These are phyloP conservation scores for Cupressus sempervirens DNA, from an alignment of 75 land plant genomes.

Conservation along the genomic window DNA sequence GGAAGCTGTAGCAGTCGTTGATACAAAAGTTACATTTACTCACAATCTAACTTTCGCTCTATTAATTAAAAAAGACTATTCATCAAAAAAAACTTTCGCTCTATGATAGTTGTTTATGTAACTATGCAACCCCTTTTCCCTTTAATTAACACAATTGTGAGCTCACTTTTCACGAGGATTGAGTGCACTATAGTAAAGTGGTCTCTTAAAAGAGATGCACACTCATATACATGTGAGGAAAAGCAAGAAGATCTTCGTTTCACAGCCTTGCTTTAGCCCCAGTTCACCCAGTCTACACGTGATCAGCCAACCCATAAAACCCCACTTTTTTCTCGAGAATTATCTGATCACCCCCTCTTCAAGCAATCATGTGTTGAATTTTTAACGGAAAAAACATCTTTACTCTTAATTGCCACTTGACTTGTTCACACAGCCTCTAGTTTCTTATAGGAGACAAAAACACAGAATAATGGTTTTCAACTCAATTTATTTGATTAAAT, in stretches of 20 bases:
- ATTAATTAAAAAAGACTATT: no score
- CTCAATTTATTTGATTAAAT: background rate
- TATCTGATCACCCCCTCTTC: background rate
- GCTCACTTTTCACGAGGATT: background rate
- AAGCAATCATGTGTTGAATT: background rate
- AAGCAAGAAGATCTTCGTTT: background rate
- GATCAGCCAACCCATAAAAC: background rate
- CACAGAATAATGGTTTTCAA: no score
- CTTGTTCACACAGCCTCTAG: background rate
- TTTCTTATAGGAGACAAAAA: no score
- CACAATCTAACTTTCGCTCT: background rate
- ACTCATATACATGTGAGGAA: background rate
- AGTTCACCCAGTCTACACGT: background rate
- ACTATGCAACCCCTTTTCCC: background rate
- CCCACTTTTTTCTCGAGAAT: background rate
- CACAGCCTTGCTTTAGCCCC: background rate
- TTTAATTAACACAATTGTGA: background rate
- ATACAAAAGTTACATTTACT: background rate
- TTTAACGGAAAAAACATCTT: background rate
- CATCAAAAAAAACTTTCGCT: no score
- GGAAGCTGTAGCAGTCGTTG: no score
- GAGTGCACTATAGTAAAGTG: background rate
- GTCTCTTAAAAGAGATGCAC: background rate
- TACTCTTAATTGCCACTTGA: background rate
- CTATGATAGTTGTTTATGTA: no score